Evolutionary conservation across 2,329 filamentous ascomycete genomes (phyloP).

Genomic region (Ophiostoma tasmaniense): DNA sequence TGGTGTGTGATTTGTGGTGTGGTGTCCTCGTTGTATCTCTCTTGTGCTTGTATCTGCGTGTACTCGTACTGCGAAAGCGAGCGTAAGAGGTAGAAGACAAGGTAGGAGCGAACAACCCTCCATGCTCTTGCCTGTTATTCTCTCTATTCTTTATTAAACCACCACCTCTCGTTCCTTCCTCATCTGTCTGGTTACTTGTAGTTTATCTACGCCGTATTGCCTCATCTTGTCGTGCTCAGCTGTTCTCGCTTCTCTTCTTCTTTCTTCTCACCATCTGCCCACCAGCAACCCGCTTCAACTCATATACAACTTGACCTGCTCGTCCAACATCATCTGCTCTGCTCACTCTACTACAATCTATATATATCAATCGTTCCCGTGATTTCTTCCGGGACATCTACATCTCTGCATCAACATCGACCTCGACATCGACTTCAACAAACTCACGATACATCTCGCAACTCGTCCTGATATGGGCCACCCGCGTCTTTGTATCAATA

Average conservation of each 20-base stretch:
- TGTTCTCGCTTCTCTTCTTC: conserved; percentile 13
- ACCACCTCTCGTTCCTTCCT: conserved; percentile 16
- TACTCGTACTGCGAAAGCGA: not conserved
- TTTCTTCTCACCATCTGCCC: conserved; percentile 7
- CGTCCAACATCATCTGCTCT: not conserved
- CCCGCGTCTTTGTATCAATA: conserved; percentile 34
- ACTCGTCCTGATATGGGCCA: conserved; percentile 25
- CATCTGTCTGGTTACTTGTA: not conserved
- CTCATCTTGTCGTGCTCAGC: conserved; percentile 18
- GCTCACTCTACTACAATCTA: not conserved
- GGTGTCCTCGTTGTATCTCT: conserved; percentile 6
- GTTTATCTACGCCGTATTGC: conserved; percentile 16
- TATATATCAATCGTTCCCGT: not conserved
- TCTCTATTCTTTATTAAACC: conserved; percentile 17
- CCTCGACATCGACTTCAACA: not conserved
- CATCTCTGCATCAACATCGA: not conserved
- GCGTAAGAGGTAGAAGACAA: not conserved
- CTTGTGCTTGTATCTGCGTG: not conserved
- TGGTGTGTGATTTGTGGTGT: conserved; percentile 6
- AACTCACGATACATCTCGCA: not conserved
- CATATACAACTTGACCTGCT: not conserved
- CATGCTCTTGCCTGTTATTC: not conserved
- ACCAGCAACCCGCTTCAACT: not conserved
- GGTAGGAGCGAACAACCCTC: not conserved
- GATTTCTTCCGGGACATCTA: not conserved